Base-by-base conservation (phyloP, 2,329 filamentous ascomycete species). In the Diaporthe nobilis region DNA sequence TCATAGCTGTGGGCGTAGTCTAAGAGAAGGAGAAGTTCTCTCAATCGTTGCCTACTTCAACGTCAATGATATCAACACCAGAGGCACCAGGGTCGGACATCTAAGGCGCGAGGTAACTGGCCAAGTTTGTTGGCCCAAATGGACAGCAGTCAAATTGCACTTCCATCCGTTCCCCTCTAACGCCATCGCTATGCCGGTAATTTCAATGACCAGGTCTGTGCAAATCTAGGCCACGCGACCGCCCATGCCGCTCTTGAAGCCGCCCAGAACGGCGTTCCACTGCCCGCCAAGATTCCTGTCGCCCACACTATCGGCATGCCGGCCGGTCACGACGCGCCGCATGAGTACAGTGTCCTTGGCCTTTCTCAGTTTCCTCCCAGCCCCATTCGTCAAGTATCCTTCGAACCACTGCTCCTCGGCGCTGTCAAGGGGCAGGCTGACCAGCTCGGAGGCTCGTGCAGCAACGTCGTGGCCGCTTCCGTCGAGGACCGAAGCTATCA, bases 371-470 rank as follows among this genome's bases (percentile, higher is more conserved):
- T 86, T 88, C 80, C 91, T 91, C 3, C 93, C 94, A 60, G 91
- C 90, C 15, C 93, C 93, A 6, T 87, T 85, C 0, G 90, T 87
- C 51, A 97, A 85, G 75, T 90, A 93, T 37, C 93, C 90, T 78
- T 93, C 91, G 77, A 97, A 91, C 93, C 94, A 96, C 6, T 81
- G 82, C 81, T 96, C 94, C 81, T 98, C 95, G 25, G 90, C 86
- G 1, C 86, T 82, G 75, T 91, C 91, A n/a, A 97, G 90, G 0
- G 94, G 94, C 77, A 96, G 84, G 77, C 93, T 92, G 12, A 95
- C 89, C 0, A 97, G 87, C 82, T 96, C 93, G 61, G 91, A 89
- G 0, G 92, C 91, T 25, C 90, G 89, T 22, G 88, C 86, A 3
- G 91, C 90, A 4, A 84, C 82, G 6, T 85, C 84, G 20, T 86